phyloP scores from a whole-genome alignment of 192 early-diverging fungal genomes.

The Umbelopsis vinacea region DNA sequence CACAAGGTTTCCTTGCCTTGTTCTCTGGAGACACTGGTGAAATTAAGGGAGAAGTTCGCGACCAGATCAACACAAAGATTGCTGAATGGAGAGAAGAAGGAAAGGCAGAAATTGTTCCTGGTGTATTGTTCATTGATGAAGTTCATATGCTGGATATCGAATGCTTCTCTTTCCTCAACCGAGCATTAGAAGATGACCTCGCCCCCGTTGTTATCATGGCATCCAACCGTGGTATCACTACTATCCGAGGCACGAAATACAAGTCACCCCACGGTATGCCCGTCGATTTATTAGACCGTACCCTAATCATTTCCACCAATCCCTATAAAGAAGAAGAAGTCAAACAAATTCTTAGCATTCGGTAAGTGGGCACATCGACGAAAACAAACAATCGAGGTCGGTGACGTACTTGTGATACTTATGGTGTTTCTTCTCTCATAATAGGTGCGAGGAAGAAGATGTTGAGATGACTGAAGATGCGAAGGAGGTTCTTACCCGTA shows the following conservation, averaged over 20 bases:
- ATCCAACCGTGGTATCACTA: slow-evolving; percentile 95
- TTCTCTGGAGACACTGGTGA: slow-evolving; percentile 99
- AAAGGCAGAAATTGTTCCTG: slow-evolving; percentile 94
- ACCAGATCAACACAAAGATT: slow-evolving; percentile 99
- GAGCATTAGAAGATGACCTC: slow-evolving; percentile 93
- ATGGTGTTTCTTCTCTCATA: not conserved
- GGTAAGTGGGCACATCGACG: not conserved
- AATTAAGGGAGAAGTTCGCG: slow-evolving; percentile 96
- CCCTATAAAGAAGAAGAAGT: slow-evolving; percentile 94
- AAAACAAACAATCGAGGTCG: not conserved
- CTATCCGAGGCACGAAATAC: slow-evolving; percentile 75
- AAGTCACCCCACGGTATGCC: slow-evolving; percentile 93
- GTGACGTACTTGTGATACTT: not conserved
- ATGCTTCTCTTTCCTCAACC: slow-evolving; percentile 99
- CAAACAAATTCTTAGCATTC: slow-evolving; percentile 87
- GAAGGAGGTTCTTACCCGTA: slow-evolving; percentile 80
- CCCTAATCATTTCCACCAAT: slow-evolving; percentile 93
- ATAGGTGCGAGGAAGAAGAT: slow-evolving; percentile 86
- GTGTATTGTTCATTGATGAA: slow-evolving; percentile 98
- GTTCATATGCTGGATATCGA: slow-evolving; percentile 99
- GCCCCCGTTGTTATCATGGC: slow-evolving; percentile 98
- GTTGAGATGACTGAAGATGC: slow-evolving; percentile 91
- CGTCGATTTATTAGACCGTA: slow-evolving; percentile 92
- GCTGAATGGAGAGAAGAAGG: slow-evolving; percentile 99
- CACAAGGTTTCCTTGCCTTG: slow-evolving; percentile 74